Percentiles rank a stretch among this genome's conserved stretches.
Evolutionary conservation across 768 basidiomycete genomes (phyloP).

Genomic region (Naganishia vishniacii): DNA sequence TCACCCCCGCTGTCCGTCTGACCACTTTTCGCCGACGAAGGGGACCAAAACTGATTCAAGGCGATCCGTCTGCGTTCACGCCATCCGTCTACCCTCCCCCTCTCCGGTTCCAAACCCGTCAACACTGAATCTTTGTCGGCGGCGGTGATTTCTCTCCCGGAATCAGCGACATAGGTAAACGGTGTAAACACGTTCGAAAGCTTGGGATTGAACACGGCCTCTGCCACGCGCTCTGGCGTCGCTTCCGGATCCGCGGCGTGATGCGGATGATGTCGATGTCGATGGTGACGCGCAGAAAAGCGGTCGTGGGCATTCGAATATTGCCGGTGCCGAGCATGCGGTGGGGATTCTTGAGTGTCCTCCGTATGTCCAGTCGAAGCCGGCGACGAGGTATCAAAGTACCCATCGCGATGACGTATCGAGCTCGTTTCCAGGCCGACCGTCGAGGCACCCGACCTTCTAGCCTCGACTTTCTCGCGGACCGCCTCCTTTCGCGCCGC

Average conservation of each 20-base stretch:
- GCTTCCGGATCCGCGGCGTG: conserved; percentile 1
- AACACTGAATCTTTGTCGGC: background rate
- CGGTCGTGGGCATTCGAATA: background rate
- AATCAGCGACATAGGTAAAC: conserved; percentile 8
- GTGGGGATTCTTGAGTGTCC: background rate
- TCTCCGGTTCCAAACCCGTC: background rate
- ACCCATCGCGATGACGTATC: too few species aligned
- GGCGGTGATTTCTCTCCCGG: background rate
- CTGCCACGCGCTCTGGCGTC: conserved; percentile 1
- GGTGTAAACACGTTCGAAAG: conserved; percentile 1
- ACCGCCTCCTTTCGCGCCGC: background rate
- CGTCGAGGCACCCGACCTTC: too few species aligned
- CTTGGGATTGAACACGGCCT: conserved; percentile 15
- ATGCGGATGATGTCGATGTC: conserved; percentile 14
- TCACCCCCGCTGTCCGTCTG: background rate
- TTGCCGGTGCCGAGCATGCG: background rate
- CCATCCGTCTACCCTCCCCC: background rate
- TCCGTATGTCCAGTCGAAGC: too few species aligned
- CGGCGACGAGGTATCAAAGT: too few species aligned
- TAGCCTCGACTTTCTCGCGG: too few species aligned
- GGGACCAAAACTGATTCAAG: too few species aligned
- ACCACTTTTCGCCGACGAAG: too few species aligned
- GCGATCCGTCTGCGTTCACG: too few species aligned
- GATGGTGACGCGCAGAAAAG: too few species aligned
- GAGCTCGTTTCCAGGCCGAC: too few species aligned